Evolutionary conservation across 805 yeast genomes (phyloP).

Genomic region (Blastobotrys attinorum): DNA sequence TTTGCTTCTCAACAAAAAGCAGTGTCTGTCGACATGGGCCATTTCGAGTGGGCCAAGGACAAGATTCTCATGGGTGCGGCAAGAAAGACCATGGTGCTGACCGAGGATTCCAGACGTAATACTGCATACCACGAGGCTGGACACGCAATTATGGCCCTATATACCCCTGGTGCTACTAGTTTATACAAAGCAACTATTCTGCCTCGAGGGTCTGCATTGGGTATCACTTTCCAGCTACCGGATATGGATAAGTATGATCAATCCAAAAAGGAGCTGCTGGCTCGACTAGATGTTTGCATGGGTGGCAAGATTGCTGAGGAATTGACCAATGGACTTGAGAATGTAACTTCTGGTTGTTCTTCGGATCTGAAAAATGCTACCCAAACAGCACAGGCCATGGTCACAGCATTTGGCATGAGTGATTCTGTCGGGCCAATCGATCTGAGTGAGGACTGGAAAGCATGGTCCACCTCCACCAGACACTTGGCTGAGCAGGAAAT

Average conservation of each 20-base stretch:
- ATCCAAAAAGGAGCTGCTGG: constrained; percentile 81
- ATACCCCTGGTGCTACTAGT: constrained; percentile 88
- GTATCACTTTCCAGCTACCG: constrained; percentile 94
- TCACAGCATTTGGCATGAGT: constrained; percentile 94
- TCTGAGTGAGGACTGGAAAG: constrained; percentile 84
- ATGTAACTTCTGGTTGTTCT: constrained; percentile 93
- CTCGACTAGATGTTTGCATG: constrained; percentile 94
- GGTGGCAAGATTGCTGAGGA: constrained; percentile 99
- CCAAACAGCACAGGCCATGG: constrained; percentile 91
- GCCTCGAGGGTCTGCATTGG: constrained; percentile 95
- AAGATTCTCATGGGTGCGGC: constrained; percentile 98
- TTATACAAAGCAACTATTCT: constrained; percentile 93
- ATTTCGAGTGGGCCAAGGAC: constrained; percentile 98
- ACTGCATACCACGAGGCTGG: constrained; percentile 99
- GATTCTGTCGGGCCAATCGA: constrained; percentile 88
- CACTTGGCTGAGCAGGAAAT: constrained; percentile 93
- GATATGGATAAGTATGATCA: constrained; percentile 97
- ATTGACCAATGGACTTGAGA: constrained; percentile 78
- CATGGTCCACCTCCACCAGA: constrained; percentile 85
- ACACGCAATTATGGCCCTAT: constrained; percentile 97
- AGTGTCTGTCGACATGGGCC: constrained; percentile 78
- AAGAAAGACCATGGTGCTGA: constrained; percentile 92
- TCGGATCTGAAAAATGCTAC: constrained; percentile 89
- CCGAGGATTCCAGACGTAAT: constrained; percentile 86
- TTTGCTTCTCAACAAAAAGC: constrained; percentile 93